A percentile compares a stretch with the other conserved stretches of the same genome.
These are phyloP conservation scores for Plasmodium billcollinsi DNA, from an alignment of 169 alveolate genomes.

Conservation along the genomic window DNA sequence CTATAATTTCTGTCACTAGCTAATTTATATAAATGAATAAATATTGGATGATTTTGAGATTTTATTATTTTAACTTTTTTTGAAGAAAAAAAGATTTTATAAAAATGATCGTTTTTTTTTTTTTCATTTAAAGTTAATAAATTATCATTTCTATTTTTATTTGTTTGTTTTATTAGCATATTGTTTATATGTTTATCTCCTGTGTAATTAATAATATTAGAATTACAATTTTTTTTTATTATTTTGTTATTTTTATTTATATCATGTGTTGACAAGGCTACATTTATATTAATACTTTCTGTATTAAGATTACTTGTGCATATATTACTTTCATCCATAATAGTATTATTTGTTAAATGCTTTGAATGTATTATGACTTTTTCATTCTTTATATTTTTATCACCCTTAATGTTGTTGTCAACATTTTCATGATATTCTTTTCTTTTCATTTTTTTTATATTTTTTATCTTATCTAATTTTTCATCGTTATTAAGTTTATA, in stretches of 20 bases:
- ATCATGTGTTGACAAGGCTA: neutral
- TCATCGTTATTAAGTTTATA: conserved; percentile 15
- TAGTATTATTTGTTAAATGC: too few species aligned
- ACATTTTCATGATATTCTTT: neutral
- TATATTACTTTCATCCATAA: too few species aligned
- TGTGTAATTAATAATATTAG: conserved; percentile 10
- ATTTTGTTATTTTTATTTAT: neutral
- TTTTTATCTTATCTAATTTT: neutral
- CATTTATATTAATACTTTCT: too few species aligned
- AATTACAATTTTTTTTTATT: neutral
- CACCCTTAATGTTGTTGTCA: neutral
- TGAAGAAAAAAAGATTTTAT: conserved; percentile 71
- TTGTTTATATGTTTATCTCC: conserved; percentile 33
- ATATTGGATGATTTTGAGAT: conserved; percentile 74
- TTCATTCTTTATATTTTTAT: too few species aligned
- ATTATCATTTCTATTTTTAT: conserved; percentile 2
- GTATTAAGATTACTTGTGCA: too few species aligned
- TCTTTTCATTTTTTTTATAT: neutral
- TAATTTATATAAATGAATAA: conserved; percentile 69
- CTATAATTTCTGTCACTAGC: conserved; percentile 65
- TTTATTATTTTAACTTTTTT: conserved; percentile 75
- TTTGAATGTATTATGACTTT: too few species aligned
- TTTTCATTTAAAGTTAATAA: conserved; percentile 39
- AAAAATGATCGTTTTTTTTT: conserved; percentile 67
- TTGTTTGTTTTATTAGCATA: neutral